Percentiles rank a stretch among this genome's conserved stretches.
These are phyloP conservation scores for Craterostigma plantagineum DNA, from an alignment of 257 asterid species.

Conservation along the genomic window DNA sequence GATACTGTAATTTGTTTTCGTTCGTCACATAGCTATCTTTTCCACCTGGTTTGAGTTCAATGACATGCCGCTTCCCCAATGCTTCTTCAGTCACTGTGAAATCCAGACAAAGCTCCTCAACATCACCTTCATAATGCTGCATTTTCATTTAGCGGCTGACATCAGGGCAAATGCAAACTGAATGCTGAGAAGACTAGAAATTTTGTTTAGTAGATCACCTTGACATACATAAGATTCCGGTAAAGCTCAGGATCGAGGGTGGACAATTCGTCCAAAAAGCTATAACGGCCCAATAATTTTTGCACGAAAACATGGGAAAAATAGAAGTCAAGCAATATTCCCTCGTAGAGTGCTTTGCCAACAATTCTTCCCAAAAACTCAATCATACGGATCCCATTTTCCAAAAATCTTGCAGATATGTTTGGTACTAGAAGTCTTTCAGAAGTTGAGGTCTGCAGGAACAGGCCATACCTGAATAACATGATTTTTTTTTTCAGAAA, in stretches of 20 bases:
- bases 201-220: slow-evolving; percentile 28
- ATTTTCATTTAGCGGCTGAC: no score
- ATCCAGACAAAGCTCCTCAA: slow-evolving; percentile 65
- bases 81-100: slow-evolving; percentile 92
- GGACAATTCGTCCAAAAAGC: slow-evolving; percentile 89
- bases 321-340: slow-evolving; percentile 74
- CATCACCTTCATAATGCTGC: slow-evolving; percentile 93
- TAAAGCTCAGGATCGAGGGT: slow-evolving; percentile 91
- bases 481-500: slow-evolving; percentile 11
- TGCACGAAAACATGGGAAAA: slow-evolving; percentile 94
- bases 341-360: slow-evolving; percentile 95
- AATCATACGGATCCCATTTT: slow-evolving; percentile 72
- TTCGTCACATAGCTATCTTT: slow-evolving; percentile 59
- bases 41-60: slow-evolving; percentile 93
- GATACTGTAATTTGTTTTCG: slow-evolving; percentile 91
- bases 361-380: slow-evolving; percentile 87
- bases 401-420: slow-evolving; percentile 67
- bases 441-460: slow-evolving; percentile 72
- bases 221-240: slow-evolving; percentile 77
- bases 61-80: slow-evolving; percentile 49
- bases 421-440: slow-evolving; percentile 81
- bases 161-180: no score
- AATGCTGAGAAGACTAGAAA: slow-evolving; percentile 2
- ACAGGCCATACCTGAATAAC: slow-evolving; percentile 61
- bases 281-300: slow-evolving; percentile 85